phyloP scores from a whole-genome alignment of 192 early-diverging fungal species.

The Rhizophagus prolifer region DNA sequence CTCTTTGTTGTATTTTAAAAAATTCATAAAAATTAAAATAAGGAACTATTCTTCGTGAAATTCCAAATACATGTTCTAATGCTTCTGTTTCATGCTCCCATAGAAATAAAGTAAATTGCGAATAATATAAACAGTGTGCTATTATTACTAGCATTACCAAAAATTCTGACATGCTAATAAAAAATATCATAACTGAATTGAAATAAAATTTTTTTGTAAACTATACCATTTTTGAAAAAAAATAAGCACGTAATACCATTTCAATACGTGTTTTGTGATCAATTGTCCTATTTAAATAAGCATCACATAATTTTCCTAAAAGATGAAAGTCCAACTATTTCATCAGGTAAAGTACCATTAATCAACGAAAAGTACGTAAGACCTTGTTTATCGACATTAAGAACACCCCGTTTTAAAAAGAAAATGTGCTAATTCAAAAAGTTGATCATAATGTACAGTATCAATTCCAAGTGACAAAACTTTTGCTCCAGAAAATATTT shows the following conservation, averaged over 20 bases:
- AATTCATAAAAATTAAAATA: slow-evolving; percentile 7
- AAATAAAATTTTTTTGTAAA: background rate
- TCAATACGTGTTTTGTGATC: background rate
- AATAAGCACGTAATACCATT: background rate
- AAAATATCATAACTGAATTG: slow-evolving; percentile 5
- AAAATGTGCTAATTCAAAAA: background rate
- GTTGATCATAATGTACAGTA: too few species aligned
- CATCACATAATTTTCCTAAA: slow-evolving; percentile 1
- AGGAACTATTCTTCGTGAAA: background rate
- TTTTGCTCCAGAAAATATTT: too few species aligned
- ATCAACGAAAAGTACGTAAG: background rate
- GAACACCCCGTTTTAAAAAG: background rate
- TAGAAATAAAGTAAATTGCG: background rate
- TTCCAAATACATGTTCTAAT: background rate
- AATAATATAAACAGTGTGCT: background rate
- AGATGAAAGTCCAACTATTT: background rate
- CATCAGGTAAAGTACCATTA: background rate
- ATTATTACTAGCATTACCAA: background rate
- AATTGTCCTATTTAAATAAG: background rate
- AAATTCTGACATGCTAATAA: background rate
- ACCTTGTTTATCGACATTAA: background rate
- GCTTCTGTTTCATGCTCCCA: background rate
- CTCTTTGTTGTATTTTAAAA: slow-evolving; percentile 2
- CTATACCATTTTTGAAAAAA: background rate
- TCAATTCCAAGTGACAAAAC: too few species aligned